phyloP scores from a whole-genome alignment of 768 basidiomycete species.

The Amanita exitialis region DNA sequence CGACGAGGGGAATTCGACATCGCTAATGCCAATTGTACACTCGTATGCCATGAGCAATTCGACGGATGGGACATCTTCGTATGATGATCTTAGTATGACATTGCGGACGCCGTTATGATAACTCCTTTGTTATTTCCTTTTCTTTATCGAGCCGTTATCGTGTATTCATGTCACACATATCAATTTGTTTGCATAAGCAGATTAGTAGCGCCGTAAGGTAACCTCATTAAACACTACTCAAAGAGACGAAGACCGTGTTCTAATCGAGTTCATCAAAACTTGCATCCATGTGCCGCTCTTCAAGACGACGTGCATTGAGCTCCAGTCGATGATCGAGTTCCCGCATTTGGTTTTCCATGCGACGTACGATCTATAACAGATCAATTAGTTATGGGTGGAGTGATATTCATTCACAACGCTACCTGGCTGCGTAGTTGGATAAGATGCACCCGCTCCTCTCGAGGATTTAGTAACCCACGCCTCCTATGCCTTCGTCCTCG shows the following conservation, averaged over 20 bases:
- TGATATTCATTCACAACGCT: not conserved
- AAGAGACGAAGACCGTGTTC: not conserved
- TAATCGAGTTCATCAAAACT: not conserved
- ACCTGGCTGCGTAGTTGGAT: not conserved
- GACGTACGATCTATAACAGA: not conserved
- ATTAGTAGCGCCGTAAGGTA: not conserved
- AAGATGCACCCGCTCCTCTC: not conserved
- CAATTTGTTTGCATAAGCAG: not conserved
- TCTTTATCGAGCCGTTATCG: not conserved
- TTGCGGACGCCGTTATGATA: slow-evolving; percentile 6
- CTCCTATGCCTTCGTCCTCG: not conserved
- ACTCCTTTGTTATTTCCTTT: not conserved
- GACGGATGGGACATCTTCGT: slow-evolving; percentile 6
- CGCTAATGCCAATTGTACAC: not conserved
- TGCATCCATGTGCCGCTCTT: not conserved
- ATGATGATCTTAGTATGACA: slow-evolving; percentile 7
- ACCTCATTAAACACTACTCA: not conserved
- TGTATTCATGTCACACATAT: not conserved
- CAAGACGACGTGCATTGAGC: not conserved
- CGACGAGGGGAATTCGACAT: not conserved
- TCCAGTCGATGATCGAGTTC: not conserved
- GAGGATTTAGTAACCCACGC: not conserved
- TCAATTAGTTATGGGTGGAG: not conserved
- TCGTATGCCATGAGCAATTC: slow-evolving; percentile 4
- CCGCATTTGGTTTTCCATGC: not conserved